Conservation (phyloP, 2,329 filamentous ascomycete genomes). For the Xylaria sp. region DNA sequence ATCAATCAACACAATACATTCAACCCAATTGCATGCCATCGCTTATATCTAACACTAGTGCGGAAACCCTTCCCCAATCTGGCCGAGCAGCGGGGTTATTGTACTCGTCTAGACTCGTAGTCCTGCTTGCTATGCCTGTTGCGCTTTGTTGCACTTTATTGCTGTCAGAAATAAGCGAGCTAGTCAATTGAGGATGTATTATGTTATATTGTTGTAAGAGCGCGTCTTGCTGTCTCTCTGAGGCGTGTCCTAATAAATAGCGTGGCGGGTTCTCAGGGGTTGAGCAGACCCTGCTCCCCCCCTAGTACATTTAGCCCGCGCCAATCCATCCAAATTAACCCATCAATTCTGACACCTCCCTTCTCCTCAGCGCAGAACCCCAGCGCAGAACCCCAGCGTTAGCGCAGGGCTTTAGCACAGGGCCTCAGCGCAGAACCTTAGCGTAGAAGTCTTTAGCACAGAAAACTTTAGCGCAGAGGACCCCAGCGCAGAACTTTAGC, state of each 20-base stretch:
- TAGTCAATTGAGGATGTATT: not conserved
- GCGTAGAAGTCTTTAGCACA: too few relatives aligned
- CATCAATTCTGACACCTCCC: not conserved
- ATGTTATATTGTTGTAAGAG: not conserved
- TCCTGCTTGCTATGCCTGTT: too few relatives aligned
- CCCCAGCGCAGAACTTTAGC: not conserved
- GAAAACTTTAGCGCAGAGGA: too few relatives aligned
- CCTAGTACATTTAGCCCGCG: conserved; percentile 3
- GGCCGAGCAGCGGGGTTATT: too few relatives aligned
- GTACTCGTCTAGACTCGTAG: too few relatives aligned
- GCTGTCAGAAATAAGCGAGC: not conserved
- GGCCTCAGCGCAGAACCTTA: too few relatives aligned
- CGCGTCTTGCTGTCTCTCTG: not conserved
- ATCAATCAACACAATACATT: not conserved
- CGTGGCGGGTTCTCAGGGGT: not conserved
- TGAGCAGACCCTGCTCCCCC: conserved; percentile 4
- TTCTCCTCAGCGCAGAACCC: too few relatives aligned
- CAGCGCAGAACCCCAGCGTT: too few relatives aligned
- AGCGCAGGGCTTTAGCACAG: too few relatives aligned
- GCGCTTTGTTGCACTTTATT: too few relatives aligned
- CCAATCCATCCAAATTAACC: conserved; percentile 6
- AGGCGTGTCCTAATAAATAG: not conserved
- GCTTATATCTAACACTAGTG: too few relatives aligned
- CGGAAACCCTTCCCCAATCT: too few relatives aligned
- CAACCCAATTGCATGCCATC: not conserved